phyloP scores from a whole-genome alignment of 768 basidiomycete species.

The Floccularia luteovirens region DNA sequence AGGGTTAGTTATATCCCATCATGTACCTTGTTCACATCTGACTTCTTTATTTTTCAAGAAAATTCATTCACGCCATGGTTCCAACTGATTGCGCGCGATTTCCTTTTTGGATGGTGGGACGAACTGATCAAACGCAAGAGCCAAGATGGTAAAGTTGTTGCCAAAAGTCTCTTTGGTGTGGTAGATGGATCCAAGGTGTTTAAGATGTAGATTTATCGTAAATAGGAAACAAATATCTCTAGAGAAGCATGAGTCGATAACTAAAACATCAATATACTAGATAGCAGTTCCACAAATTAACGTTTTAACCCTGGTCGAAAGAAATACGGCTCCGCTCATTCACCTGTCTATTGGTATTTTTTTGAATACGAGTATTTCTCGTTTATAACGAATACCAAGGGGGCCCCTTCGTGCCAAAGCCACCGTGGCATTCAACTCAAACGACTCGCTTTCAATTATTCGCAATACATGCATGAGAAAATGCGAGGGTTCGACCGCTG shows the following conservation, averaged over 20 bases:
- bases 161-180: constrained; percentile 55
- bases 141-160: constrained; percentile 48
- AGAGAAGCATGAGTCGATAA: constrained; percentile 2
- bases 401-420: constrained; percentile 44
- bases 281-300: too few species aligned
- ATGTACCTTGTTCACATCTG: not conserved
- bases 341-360: constrained; percentile 8
- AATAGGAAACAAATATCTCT: not conserved
- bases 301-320: too few species aligned
- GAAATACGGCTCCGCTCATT: too few species aligned
- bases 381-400: constrained; percentile 33
- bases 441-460: constrained; percentile 48
- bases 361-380: constrained; percentile 63
- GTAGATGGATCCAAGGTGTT: constrained; percentile 71
- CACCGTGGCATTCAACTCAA: constrained; percentile 60
- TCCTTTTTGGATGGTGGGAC: constrained; percentile 99
- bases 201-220: constrained; percentile 21
- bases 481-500: constrained; percentile 38
- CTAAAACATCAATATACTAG: constrained; percentile 1
- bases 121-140: constrained; percentile 61
- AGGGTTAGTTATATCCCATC: constrained; percentile 32
- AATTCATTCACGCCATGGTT: constrained; percentile 99
- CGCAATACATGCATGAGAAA: constrained; percentile 60
- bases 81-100: constrained; percentile 94
- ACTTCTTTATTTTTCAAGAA: constrained; percentile 27